Percentiles rank a stretch among this genome's conserved stretches.
These are phyloP conservation scores for Aspergillus cejpii DNA, from an alignment of 2,329 filamentous ascomycete genomes.

Conservation along the genomic window DNA sequence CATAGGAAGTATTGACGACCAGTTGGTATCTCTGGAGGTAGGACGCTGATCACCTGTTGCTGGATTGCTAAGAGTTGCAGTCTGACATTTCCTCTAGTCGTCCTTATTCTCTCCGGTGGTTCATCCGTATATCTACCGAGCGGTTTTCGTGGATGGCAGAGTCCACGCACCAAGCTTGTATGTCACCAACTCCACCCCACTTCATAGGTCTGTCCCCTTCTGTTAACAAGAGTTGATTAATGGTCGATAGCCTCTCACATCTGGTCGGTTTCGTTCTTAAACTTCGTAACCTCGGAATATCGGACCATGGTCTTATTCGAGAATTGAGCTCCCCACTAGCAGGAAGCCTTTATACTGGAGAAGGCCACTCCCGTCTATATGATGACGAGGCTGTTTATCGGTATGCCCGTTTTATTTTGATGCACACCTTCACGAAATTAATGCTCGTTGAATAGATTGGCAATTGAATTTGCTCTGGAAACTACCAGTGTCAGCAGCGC, in stretches of 20 bases:
- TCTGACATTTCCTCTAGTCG: constrained; percentile 46
- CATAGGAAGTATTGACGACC: constrained; percentile 92
- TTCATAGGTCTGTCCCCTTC: not conserved
- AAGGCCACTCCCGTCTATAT: constrained; percentile 89
- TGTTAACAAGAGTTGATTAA: constrained; percentile 7
- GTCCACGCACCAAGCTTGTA: constrained; percentile 87
- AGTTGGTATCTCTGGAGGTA: constrained; percentile 86
- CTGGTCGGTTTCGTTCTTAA: constrained; percentile 90
- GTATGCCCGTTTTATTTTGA: constrained; percentile 35
- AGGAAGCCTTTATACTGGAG: constrained; percentile 82
- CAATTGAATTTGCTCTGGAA: constrained; percentile 65
- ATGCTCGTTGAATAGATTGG: constrained; percentile 45
- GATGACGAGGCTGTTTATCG: constrained; percentile 82
- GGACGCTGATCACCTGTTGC: constrained; percentile 12
- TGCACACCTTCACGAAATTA: not conserved
- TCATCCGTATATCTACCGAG: constrained; percentile 89
- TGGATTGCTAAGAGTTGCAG: not conserved
- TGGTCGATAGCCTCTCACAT: constrained; percentile 64
- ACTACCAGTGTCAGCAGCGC: constrained; percentile 52
- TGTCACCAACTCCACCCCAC: constrained; percentile 21
- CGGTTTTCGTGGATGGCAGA: constrained; percentile 91
- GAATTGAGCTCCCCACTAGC: constrained; percentile 84
- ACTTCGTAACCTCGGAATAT: constrained; percentile 83
- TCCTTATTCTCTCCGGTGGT: constrained; percentile 77
- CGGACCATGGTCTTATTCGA: constrained; percentile 86